Evolutionary conservation across 2,329 filamentous ascomycete genomes (phyloP), one percentile per base, ranked within the genome.

Genomic region (Aquanectria penicillioides): DNA sequence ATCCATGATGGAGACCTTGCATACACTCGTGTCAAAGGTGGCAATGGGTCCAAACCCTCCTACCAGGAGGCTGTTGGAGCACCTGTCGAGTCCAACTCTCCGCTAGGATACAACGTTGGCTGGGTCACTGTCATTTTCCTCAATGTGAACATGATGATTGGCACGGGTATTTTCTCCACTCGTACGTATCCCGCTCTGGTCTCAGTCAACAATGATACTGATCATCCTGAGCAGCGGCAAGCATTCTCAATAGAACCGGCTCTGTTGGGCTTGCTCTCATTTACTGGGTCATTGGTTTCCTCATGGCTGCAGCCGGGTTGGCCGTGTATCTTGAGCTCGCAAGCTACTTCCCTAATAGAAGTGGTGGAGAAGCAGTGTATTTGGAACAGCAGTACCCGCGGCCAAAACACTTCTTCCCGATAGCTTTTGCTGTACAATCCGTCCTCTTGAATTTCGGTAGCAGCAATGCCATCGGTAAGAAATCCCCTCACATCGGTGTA

Each of bases 381-480:
- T 79, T 91, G 0, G 88, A 91, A 64, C 88, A 91, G 67, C 85
- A 86, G 0, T 91, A 83, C 61, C 87, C 87, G 1, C 80, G 86
- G 1, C 89, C 88, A 0, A 83, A 80, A 52, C 88, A 86, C 68
- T 81, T 91, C 59, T 85, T 91, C 44, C 86, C 88, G 0, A 85
- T 85, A 0, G 79, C 86, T 0, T 91, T 88, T 68, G 88, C 88
- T 0, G 82, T 89, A 3, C 85, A 88, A 68, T 81, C 83, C 0
- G 85, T 90, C 2, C 71, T 88, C 1, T 74, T 91, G 4, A 89
- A 88, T 0, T 91, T 90, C 62, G 86, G 84, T 62, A 88, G 86
- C 63, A 85, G 86, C 34, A 90, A 91, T 70, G 81, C 86, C 0
- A 83, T 90, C 34, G n/a, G n/a, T n/a, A n/a, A n/a, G n/a, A n/a